Evolutionary conservation across 805 yeast species (phyloP), one percentile per base, ranked within the genome.

Genomic region (Wickerhamomyces ciferrii): DNA sequence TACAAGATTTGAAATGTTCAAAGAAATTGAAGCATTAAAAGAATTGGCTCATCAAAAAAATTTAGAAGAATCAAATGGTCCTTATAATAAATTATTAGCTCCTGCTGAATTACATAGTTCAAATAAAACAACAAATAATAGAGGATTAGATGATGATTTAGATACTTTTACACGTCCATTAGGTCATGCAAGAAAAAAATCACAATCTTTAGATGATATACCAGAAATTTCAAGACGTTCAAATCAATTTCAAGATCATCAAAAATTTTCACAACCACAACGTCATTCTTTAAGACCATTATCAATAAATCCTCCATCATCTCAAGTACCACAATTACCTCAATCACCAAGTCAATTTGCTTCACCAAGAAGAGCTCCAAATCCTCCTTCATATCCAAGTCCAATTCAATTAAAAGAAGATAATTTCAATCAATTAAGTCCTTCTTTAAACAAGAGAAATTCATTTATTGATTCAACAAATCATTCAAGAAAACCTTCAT

Each of bases 1-100:
- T 24, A 91, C 97, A 0, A 76, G 99, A 52, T 94, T 90, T 66
- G 97, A 91, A 63, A 79, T 94, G 41, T 83, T 81, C 65, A 90
- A 89, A 60, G 96, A 88, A 61, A 92, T 94, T 56, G 96, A 88
- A 62, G 77, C 81, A 34, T 68, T 85, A 55, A 60, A 67, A 51
- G 63, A 63, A 39, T 42, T 58, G 19, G 52, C 50, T 5, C 48
- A 46, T 18, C 45, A 48, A 14, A 39, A 29, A 8, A 44, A 25
- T 18, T 34, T 34, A 1, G 15, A 27, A 2, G 42, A 27, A 2
- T 39, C 37, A 23, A 44, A 44, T 39, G 47, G 35, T 31, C 35
- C 50, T 9, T 48, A 43, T 34, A 52, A 44, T 37, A 27, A n/a
- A 2, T 21, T 53, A 24, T 19, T 47, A 27, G 52, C 55, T 5